Evolutionary conservation across 331 rosid genomes (phyloP).

Genomic region (Arachis monticola): DNA sequence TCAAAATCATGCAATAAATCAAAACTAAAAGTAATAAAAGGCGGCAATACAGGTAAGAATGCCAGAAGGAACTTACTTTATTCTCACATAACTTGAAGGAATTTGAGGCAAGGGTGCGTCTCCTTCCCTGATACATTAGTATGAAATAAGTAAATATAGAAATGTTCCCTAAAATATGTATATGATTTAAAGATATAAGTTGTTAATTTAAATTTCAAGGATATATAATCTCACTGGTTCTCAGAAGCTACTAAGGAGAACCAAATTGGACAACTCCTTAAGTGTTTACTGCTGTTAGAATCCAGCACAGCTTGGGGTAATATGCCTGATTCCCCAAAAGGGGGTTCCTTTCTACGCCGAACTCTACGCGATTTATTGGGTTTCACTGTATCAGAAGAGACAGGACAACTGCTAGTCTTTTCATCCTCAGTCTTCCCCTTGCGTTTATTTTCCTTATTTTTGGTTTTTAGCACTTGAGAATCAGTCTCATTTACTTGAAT

Average conservation of each 20-base stretch:
- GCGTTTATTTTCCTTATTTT: constrained; percentile 68
- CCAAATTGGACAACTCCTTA: constrained; percentile 79
- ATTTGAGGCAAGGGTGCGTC: constrained; percentile 75
- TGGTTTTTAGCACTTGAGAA: constrained; percentile 56
- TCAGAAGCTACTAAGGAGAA: constrained; percentile 89
- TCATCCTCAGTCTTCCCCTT: constrained; percentile 67
- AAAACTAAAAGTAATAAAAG: constrained; percentile 23
- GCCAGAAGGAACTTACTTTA: constrained; percentile 66
- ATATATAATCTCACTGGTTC: constrained; percentile 72
- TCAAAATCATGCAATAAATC: constrained; percentile 24
- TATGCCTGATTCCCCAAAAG: constrained; percentile 64
- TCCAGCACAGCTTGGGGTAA: constrained; percentile 74
- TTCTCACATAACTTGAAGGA: constrained; percentile 68
- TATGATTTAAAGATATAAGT: constrained; percentile 18
- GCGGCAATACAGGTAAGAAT: constrained; percentile 1
- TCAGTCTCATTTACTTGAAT: constrained; percentile 45
- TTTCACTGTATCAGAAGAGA: constrained; percentile 53
- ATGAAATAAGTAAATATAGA: constrained; percentile 34
- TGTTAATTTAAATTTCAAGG: constrained; percentile 30
- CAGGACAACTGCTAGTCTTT: constrained; percentile 53
- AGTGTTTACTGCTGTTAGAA: constrained; percentile 50
- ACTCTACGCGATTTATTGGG: constrained; percentile 69
- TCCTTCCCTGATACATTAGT: constrained; percentile 71
- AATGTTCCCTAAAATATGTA: background rate
- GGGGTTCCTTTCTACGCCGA: constrained; percentile 74